Base-by-base conservation (phyloP, 352 stramenopile genomes). In the Globisporangium recalcitrans region DNA sequence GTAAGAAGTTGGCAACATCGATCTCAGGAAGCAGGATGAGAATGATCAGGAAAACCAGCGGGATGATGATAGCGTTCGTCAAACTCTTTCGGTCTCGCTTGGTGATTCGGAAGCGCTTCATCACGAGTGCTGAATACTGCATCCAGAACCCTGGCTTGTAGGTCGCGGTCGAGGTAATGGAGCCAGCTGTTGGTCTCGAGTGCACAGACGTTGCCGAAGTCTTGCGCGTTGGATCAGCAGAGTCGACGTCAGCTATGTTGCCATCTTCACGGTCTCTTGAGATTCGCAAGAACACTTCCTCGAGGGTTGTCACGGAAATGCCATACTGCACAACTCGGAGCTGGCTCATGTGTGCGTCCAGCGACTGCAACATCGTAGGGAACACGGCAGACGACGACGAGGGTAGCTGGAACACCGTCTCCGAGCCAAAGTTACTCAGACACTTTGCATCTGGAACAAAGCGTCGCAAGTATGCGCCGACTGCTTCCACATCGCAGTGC, bases 271-370 rank as follows among this genome's bases (percentile, higher is more conserved):
- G 77, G 42, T 84, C 75, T 19, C 65, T 63, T 2, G 80, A 78
- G 59, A 90, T 90, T 13, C 74, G 73, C 57, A 99, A 69, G 71
- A 99, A 99, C 0, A 99, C 96, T 80, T 99, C 97, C 68, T 99
- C 98, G 6, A 99, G 75, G 0, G 97, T 99, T n/a, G 97, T 99
- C 47, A 99, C 95, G 19, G 90, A 96, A 27, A 99, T 85, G 36
- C 97, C 97, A 73, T 99, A 99, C 40, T 90, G 82, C 7, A 77
- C 64, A 58, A 99, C 82, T 5, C 67, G 65, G 19, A 96, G 58
- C 8, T 65, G 56, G 1, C 66, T 58, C 56, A 85, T 65, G 36
- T 77, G 49, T 4, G 56, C 46, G 34, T 91, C 82, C 9, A 99
- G 68, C 4, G 82, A 73, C 59, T 91, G 68, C 24, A 99, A 93